Conservation (phyloP, 169 alveolate species). For the Plasmodium gaboni region DNA sequence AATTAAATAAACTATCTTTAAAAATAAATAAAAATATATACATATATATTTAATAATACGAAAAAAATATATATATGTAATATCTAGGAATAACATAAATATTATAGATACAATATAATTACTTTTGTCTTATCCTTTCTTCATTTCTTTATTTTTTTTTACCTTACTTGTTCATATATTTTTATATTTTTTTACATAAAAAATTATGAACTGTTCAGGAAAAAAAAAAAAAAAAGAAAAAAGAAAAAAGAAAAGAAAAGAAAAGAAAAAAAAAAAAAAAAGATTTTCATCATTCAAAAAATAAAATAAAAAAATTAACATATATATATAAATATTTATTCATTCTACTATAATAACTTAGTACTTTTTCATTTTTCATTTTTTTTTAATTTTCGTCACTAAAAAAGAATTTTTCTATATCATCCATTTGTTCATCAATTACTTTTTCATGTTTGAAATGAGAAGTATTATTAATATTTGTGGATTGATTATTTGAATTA, state of each 20-base stretch:
- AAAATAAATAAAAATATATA: neutral
- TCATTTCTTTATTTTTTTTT: neutral
- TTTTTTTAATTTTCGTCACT: conserved; percentile 6
- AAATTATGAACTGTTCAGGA: too few species aligned
- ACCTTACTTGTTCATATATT: neutral
- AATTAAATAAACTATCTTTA: too few species aligned
- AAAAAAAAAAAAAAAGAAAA: too few species aligned
- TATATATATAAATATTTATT: neutral
- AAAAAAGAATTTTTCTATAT: conserved; percentile 60
- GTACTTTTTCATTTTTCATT: too few species aligned
- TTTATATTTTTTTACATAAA: too few species aligned
- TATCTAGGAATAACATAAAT: too few species aligned
- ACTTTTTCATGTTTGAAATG: conserved; percentile 3
- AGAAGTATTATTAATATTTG: neutral
- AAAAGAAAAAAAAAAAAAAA: too few species aligned
- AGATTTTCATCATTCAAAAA: too few species aligned
- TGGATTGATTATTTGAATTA: too few species aligned
- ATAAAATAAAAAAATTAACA: neutral
- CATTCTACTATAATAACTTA: neutral
- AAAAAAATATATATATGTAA: neutral
- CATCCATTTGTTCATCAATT: conserved; percentile 32
- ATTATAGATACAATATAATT: too few species aligned
- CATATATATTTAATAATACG: conserved; percentile 5
- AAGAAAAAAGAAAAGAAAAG: too few species aligned
- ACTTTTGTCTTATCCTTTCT: too few species aligned